Conservation (phyloP, 2,329 filamentous ascomycete genomes). For the Trichoderma harzianum region DNA sequence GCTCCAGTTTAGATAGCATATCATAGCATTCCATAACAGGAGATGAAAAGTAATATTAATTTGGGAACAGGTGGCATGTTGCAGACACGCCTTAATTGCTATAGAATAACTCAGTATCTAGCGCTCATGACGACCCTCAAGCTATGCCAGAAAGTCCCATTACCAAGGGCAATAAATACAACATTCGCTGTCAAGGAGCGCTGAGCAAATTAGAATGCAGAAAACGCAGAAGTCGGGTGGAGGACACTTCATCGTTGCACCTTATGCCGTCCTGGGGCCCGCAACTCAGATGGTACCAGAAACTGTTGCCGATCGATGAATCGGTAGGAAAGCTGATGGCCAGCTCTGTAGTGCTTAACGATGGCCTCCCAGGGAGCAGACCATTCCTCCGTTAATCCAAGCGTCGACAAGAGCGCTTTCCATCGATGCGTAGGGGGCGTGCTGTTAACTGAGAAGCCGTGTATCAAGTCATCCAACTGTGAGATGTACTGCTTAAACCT, state of each 20-base stretch:
- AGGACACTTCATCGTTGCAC: not conserved
- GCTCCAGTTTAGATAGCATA: not conserved
- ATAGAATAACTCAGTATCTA: not conserved
- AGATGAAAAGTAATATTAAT: not conserved
- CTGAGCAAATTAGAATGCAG: not conserved
- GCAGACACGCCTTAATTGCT: not conserved
- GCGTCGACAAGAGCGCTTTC: not conserved
- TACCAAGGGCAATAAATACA: not conserved
- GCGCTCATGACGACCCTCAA: not conserved
- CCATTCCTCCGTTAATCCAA: slow-evolving; percentile 1
- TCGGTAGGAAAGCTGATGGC: not conserved
- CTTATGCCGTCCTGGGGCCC: not conserved
- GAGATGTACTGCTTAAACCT: slow-evolving; percentile 2
- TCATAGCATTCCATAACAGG: not conserved
- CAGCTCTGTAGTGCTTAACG: slow-evolving; percentile 5
- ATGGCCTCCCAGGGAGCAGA: not conserved
- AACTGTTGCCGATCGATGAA: slow-evolving; percentile 3
- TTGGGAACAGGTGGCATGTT: not conserved
- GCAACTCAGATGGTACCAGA: not conserved
- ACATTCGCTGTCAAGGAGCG: not conserved
- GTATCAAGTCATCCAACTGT: not conserved
- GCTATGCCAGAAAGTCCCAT: not conserved
- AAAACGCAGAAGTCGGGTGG: not conserved
- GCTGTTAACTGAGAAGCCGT: not conserved
- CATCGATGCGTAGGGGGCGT: not conserved